Conservation (phyloP, 2,329 filamentous ascomycete genomes). For the Didymella sp. region DNA sequence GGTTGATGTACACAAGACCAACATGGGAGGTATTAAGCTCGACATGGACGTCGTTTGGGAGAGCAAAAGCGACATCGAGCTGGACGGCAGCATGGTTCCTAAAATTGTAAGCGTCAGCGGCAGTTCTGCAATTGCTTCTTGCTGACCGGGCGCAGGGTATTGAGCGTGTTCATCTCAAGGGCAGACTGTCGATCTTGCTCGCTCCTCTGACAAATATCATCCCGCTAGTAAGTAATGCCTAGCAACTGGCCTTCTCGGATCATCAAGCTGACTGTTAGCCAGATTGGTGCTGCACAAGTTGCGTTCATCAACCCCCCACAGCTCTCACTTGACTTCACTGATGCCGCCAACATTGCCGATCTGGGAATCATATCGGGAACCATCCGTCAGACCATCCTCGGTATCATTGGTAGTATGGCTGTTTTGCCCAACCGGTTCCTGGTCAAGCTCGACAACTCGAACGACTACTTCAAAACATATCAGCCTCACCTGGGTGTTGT, state of each 20-base stretch:
- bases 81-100: slow-evolving; percentile 55
- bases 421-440: slow-evolving; percentile 60
- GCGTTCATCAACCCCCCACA: slow-evolving; percentile 59
- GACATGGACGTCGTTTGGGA: slow-evolving; percentile 59
- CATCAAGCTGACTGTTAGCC: slow-evolving; percentile 11
- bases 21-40: slow-evolving; percentile 56
- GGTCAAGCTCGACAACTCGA: slow-evolving; percentile 56
- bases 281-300: slow-evolving; percentile 59
- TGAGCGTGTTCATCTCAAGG: slow-evolving; percentile 54
- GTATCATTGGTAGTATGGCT: slow-evolving; percentile 55
- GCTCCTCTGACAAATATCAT: slow-evolving; percentile 56
- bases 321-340: slow-evolving; percentile 57
- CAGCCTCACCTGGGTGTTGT: slow-evolving; percentile 54
- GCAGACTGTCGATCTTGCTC: slow-evolving; percentile 55
- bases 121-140: neutral
- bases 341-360: slow-evolving; percentile 57
- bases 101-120: slow-evolving; percentile 47
- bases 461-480: slow-evolving; percentile 59
- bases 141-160: slow-evolving; percentile 50
- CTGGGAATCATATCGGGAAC: slow-evolving; percentile 51
- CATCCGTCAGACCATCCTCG: slow-evolving; percentile 55
- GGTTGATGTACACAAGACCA: slow-evolving; percentile 56
- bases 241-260: neutral
- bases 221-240: slow-evolving; percentile 49
- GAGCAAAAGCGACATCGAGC: slow-evolving; percentile 56